A percentile compares a stretch with the other conserved stretches of the same genome.
Conservation (phyloP, 352 stramenopile species). For the Globisporangium megalacanthum region DNA sequence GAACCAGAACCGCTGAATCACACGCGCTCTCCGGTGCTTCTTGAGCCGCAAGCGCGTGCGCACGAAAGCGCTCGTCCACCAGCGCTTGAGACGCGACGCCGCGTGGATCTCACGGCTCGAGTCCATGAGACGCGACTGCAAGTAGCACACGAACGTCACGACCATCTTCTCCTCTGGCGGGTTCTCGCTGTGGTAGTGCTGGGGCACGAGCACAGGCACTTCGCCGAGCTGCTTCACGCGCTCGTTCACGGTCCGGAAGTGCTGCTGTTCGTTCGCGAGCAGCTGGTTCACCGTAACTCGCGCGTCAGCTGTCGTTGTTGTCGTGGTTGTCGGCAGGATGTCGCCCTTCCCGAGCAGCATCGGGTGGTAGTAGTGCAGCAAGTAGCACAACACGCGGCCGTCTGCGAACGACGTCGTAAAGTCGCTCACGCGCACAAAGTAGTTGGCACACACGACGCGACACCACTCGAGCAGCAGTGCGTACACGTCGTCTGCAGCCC, state of each 20-base stretch:
- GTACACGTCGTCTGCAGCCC: constrained; percentile 48
- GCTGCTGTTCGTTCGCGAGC: constrained; percentile 69
- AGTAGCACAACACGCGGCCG: constrained; percentile 88
- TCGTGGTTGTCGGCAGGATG: constrained; percentile 40
- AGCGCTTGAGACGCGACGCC: constrained; percentile 80
- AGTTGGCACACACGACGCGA: constrained; percentile 89
- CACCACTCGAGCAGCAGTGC: constrained; percentile 90
- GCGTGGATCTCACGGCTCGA: constrained; percentile 92
- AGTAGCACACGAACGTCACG: constrained; percentile 91
- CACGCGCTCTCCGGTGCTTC: constrained; percentile 44
- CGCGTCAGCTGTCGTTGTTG: constrained; percentile 9
- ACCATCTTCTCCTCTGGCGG: constrained; percentile 92
- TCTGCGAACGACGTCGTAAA: constrained; percentile 93
- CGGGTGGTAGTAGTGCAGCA: constrained; percentile 96
- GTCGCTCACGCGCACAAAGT: constrained; percentile 79
- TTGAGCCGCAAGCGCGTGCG: constrained; percentile 50
- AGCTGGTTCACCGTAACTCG: constrained; percentile 21
- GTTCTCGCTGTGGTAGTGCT: constrained; percentile 86
- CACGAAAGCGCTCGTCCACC: constrained; percentile 59
- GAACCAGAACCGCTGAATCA: constrained; percentile 79
- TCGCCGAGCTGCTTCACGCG: constrained; percentile 89
- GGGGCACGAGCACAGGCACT: constrained; percentile 86
- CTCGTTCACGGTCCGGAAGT: constrained; percentile 87
- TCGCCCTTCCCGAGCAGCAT: constrained; percentile 75
- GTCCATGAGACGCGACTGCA: constrained; percentile 92